These are phyloP conservation scores for Microdochium bolleyi DNA, from an alignment of 2,329 filamentous ascomycete genomes.

Conservation along the genomic window DNA sequence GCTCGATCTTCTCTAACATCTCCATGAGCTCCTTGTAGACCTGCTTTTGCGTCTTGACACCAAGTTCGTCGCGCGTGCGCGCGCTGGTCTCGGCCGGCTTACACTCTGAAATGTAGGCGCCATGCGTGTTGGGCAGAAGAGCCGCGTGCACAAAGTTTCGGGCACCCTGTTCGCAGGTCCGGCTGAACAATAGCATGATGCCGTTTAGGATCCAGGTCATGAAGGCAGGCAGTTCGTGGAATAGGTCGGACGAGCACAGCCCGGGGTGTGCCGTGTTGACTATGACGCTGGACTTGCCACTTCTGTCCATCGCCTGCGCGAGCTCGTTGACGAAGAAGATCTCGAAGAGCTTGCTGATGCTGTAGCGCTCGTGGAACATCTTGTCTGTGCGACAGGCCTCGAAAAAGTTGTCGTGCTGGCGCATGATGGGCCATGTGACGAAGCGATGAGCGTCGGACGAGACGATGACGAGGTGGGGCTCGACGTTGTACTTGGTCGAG, in stretches of 20 bases:
- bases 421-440: constrained; percentile 21
- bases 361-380: constrained; percentile 23
- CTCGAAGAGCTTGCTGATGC: constrained; percentile 24
- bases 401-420: constrained; percentile 21
- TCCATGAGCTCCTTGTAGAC: constrained; percentile 33
- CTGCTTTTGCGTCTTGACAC: constrained; percentile 22
- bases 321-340: constrained; percentile 23
- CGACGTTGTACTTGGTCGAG: constrained; percentile 20
- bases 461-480: constrained; percentile 28
- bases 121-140: constrained; percentile 30
- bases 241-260: constrained; percentile 30
- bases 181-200: constrained; percentile 17
- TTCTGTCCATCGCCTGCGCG: constrained; percentile 20
- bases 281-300: constrained; percentile 22
- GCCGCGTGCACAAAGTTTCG: constrained; percentile 14
- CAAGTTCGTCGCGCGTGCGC: constrained; percentile 27
- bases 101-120: constrained; percentile 29
- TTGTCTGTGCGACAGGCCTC: constrained; percentile 19
- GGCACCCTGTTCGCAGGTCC: constrained; percentile 28
- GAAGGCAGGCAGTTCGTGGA: constrained; percentile 20
- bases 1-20: constrained; percentile 32
- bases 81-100: constrained; percentile 15
- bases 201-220: constrained; percentile 12
- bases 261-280: constrained; percentile 31
- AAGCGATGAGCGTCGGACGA: constrained; percentile 27